phyloP scores from a whole-genome alignment of 495 filamentous ascomycete genomes.

The Xylaria bambusicola region DNA sequence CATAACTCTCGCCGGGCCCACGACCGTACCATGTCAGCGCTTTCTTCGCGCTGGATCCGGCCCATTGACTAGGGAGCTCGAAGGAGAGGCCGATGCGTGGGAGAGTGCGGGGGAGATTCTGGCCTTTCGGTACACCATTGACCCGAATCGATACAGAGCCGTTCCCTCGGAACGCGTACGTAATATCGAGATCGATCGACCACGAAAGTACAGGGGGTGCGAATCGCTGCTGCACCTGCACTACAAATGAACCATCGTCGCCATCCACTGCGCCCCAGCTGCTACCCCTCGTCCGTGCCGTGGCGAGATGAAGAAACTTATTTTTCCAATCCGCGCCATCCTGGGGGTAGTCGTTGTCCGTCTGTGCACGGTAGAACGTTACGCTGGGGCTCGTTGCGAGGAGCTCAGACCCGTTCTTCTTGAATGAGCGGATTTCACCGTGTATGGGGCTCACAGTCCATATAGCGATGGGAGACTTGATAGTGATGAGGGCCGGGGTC shows the following conservation, averaged over 20 bases:
- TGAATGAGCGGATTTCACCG: slow-evolving; percentile 24
- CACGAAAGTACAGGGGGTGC: slow-evolving; percentile 58
- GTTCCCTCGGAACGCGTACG: slow-evolving; percentile 48
- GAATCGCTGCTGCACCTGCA: slow-evolving; percentile 45
- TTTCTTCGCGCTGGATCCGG: slow-evolving; percentile 18
- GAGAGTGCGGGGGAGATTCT: slow-evolving; percentile 50
- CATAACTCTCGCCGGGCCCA: slow-evolving; percentile 64
- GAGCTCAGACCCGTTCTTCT: slow-evolving; percentile 28
- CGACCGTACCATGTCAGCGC: slow-evolving; percentile 59
- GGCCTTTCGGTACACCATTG: slow-evolving; percentile 40
- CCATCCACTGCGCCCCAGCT: slow-evolving; percentile 27
- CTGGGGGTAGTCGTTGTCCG: slow-evolving; percentile 59
- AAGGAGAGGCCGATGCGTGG: slow-evolving; percentile 59
- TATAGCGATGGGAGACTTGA: slow-evolving; percentile 16
- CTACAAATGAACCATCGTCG: slow-evolving; percentile 30
- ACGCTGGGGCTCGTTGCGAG: slow-evolving; percentile 25
- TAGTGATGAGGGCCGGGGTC: slow-evolving; percentile 26
- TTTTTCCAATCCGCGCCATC: slow-evolving; percentile 44
- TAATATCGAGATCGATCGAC: slow-evolving; percentile 51
- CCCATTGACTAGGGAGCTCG: slow-evolving; percentile 40
- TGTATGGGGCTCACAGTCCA: slow-evolving; percentile 25
- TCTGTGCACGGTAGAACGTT: slow-evolving; percentile 50
- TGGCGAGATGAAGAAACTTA: slow-evolving; percentile 37
- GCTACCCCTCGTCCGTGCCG: slow-evolving; percentile 31
- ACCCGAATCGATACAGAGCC: slow-evolving; percentile 48